Base-by-base conservation (phyloP, 1,139 yeast species). In the Blastobotrys ciferrii region DNA sequence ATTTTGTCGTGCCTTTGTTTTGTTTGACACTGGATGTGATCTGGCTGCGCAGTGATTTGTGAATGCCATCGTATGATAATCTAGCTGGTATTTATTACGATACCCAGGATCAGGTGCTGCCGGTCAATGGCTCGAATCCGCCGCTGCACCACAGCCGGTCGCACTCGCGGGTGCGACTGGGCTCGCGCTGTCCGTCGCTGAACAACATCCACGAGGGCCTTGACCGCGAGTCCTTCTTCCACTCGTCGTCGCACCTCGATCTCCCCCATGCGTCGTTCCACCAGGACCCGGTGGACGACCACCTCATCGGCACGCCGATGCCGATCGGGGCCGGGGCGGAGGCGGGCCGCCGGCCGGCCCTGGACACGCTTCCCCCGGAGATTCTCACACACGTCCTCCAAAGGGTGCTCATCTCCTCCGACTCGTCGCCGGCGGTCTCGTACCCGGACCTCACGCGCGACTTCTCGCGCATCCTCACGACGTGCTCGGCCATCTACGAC, bases 401-500 rank as follows among this genome's bases (percentile, higher is more conserved):
- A 43, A 58, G 58, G 40, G 65, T 64, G 28, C 57, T 63, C 42
- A 55, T 62, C 43, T 30, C 47, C 4, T 42, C 42, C 33, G 39
- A 43, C n/a, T 50, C 45, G 17, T 37, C 46, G 3, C 46, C 46
- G 4, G 45, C 46, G 15, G 44, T 43, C 11, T 37, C 45, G 25
- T 41, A 47, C 32, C 53, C 48, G 28, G 53, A 47, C 13, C 23
- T 50, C 35, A 47, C 53, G 11, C 23, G 50, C 7, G 44, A 54
- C 32, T 53, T 62, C 55, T 54, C 67, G 43, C 43, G 59, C 45
- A 45, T 67, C 51, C 55, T 65, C 48, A 50, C 67, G 37, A 58
- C 66, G 3, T 67, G 69, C 52, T 62, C 58, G 35, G 55, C 63
- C 19, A 60, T 70, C 48, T 66, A 68, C 54, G 65, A 65, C 48